These are phyloP conservation scores for Cinnamomum micranthum DNA, from an alignment of 164 flowering plant genomes.

Conservation along the genomic window DNA sequence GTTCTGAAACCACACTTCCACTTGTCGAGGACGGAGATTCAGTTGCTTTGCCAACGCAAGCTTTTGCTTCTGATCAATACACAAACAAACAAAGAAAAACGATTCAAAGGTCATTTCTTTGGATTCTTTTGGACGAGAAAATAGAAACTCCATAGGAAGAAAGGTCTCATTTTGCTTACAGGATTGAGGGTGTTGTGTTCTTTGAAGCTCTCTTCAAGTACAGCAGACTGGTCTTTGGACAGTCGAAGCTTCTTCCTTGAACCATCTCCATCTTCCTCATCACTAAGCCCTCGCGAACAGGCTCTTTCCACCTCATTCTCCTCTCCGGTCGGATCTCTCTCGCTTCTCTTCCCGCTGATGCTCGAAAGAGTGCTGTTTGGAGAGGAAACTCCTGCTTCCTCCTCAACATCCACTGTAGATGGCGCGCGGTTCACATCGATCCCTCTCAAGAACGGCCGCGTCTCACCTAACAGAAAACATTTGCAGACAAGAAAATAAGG, in stretches of 20 bases:
- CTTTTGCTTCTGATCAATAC: conserved; percentile 71
- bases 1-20: conserved; percentile 91
- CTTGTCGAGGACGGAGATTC: conserved; percentile 69
- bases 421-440: conserved; percentile 23
- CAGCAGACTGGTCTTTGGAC: conserved; percentile 74
- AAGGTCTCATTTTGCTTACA: conserved; percentile 35
- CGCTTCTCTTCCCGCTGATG: conserved; percentile 55
- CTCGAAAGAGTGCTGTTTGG: conserved; percentile 78
- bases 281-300: conserved; percentile 60
- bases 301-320: conserved; percentile 42
- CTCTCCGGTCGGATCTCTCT: conserved; percentile 34
- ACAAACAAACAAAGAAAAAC: neutral
- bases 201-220: conserved; percentile 83
- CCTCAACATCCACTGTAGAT: conserved; percentile 5
- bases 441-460: conserved; percentile 15
- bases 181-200: conserved; percentile 86
- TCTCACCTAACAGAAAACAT: conserved; percentile 2
- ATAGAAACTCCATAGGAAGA: too few relatives aligned
- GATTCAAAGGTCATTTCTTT: neutral
- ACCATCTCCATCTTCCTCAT: conserved; percentile 76
- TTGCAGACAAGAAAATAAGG: neutral
- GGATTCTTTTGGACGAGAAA: too few relatives aligned
- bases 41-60: conserved; percentile 68
- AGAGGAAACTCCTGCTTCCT: conserved; percentile 15
- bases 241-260: conserved; percentile 78